Base-by-base conservation (phyloP, 202 grass and related monocot genomes). In the Zoysia matrella region DNA sequence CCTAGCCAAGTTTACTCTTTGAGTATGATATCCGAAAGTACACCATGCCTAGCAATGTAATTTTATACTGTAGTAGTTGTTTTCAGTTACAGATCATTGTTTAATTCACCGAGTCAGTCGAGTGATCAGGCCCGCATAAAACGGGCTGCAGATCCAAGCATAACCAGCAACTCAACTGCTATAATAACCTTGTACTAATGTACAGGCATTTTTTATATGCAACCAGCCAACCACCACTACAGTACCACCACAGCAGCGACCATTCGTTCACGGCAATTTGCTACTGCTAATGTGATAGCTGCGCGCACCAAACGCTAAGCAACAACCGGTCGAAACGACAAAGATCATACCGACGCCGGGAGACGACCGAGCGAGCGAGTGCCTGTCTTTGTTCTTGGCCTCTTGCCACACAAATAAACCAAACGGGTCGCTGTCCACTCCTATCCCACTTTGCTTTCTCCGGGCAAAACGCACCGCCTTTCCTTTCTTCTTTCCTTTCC, bases 351-450 rank as follows among this genome's bases (percentile, higher is more conserved):
- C 48, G 49, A 40, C 39, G 42, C 13, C 52, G 7, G 11, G 3
- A 6, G 30, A 36, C 30, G 30, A 36, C 30, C 0, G 11, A 10
- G 4, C 7, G n/a, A n/a, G 6, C 2, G 45, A 80, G 77, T 86
- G 77, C 62, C 46, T n/a, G 77, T 75, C 70, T 45, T n/a, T 68
- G 84, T 80, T 86, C 36, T 51, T 45, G 15, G 39, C 52, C 84
- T 72, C 66, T 65, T n/a, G 60, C 77, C 70, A 71, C 73, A 77
- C 52, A 2, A 78, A 22, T 36, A 18, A 67, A 39, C 48, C 74
- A 64, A 64, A 36, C 45, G 39, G 1, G 70, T 51, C 69, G 61
- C 43, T 50, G 68, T 56, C 52, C 2, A 42, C 3, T 63, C 4
- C 55, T 36, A 36, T 36, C 30, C 30, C 57, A 45, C 39, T 40